Base-by-base conservation (phyloP, 352 stramenopile species). In the Globisporangium cylindrosporum region DNA sequence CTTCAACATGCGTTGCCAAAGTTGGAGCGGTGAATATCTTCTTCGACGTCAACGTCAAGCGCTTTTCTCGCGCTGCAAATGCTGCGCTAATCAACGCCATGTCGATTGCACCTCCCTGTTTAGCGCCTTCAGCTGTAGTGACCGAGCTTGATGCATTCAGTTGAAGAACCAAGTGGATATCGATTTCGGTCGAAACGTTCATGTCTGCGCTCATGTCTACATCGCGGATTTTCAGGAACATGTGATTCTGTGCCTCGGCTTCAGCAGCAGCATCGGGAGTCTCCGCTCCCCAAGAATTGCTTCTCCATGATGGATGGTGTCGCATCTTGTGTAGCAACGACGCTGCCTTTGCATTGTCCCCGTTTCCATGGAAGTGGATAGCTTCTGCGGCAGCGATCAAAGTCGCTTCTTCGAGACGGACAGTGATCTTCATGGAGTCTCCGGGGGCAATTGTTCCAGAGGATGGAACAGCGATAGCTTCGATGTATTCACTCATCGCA, bases 241-340 rank as follows among this genome's bases (percentile, higher is more conserved):
- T 92, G 65, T 89, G 85, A 24, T 80, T 92, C 43, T 82, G 81
- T 9, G 70, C 71, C 66, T 65, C 86, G 18, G 75, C 71, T 8
- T 90, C 81, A 14, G 55, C 69, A 22, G 51, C 74, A 59, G 49
- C 66, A 53, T 91, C 82, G 9, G 70, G 67, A 18, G 79, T 64
- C 46, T 93, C 84, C 1, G 76, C 76, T 58, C 89, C 87, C 87
- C 87, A 95, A 12, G 87, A 95, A 64, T 92, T 95, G 60, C 85
- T 95, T 66, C 87, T 64, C 87, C 87, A 95, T 4, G 76, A 90
- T 55, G 85, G 87, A 65, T 95, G 83, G 57, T 92, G 84, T 2
- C 86, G 80, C 76, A 92, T 86, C 69, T 91, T 92, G 65, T 91
- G 87, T 29, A 92, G 66, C 24, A 84, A 54, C 25, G 82, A 69